Percentiles rank a stretch among this genome's conserved stretches.
Evolutionary conservation across 139 green algal species (phyloP).

Genomic region (Closterium sp.): DNA sequence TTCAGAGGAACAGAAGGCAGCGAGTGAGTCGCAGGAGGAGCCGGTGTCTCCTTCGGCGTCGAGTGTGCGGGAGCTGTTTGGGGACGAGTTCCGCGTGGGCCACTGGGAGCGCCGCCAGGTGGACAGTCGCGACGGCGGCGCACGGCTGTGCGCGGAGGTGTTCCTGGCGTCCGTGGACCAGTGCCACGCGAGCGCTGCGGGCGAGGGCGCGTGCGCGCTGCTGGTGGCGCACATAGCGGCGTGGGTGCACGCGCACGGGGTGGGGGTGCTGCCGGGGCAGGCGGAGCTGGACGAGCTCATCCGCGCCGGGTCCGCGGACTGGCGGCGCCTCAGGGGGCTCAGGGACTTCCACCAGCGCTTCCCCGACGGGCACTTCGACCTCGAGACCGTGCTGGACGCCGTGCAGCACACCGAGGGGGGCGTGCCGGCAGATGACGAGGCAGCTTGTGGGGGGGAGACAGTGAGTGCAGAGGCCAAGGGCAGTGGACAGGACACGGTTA

Average conservation of each 20-base stretch:
- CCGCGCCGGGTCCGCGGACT: slow-evolving; percentile 38
- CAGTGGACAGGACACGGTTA: not conserved
- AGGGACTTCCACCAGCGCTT: slow-evolving; percentile 37
- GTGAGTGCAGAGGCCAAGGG: not conserved
- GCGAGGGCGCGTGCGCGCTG: slow-evolving; percentile 39
- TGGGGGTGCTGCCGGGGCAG: slow-evolving; percentile 19
- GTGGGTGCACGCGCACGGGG: slow-evolving; percentile 29
- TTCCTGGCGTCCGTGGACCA: slow-evolving; percentile 45
- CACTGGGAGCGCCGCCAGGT: slow-evolving; percentile 16
- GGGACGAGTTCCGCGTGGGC: slow-evolving; percentile 28
- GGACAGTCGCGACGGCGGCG: slow-evolving; percentile 21
- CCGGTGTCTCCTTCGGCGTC: no score
- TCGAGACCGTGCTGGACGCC: slow-evolving; percentile 37
- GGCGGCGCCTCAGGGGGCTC: slow-evolving; percentile 29
- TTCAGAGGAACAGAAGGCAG: not conserved
- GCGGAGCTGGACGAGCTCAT: slow-evolving; percentile 38
- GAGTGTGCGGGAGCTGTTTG: slow-evolving; percentile 19
- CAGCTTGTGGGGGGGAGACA: not conserved
- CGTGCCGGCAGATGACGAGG: not conserved
- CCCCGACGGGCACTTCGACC: slow-evolving; percentile 46
- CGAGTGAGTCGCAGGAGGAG: no score
- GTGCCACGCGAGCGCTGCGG: slow-evolving; percentile 35
- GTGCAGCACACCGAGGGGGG: not conserved
- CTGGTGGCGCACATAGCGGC: slow-evolving; percentile 44
- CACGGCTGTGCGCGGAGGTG: not conserved